Evolutionary conservation across 129 eudicot species (phyloP).

Genomic region (Ambrosia artemisiifolia): DNA sequence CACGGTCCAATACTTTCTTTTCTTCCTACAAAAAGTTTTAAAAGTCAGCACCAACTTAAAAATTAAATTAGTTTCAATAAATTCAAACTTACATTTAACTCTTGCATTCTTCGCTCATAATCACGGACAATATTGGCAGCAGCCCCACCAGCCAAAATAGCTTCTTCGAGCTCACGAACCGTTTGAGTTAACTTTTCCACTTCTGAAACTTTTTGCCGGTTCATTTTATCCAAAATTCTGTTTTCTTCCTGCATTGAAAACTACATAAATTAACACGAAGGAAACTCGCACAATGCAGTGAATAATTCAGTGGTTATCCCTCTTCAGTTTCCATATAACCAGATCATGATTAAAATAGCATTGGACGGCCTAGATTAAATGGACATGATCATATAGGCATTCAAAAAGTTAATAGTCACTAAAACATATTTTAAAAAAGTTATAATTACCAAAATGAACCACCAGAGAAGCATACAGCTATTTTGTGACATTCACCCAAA

Average conservation of each 20-base stretch:
- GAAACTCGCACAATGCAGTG: background rate
- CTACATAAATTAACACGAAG: background rate
- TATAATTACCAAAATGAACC: background rate
- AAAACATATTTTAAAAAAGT: no score
- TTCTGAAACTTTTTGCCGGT: constrained; percentile 84
- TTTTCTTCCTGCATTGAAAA: constrained; percentile 67
- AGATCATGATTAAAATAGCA: background rate
- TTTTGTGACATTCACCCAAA: background rate
- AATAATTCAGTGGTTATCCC: background rate
- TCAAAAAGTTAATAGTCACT: background rate
- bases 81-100: constrained; percentile 55
- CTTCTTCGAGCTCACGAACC: constrained; percentile 89
- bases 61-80: background rate
- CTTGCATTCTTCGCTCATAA: constrained; percentile 88
- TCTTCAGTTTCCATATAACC: background rate
- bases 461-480: background rate
- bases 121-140: constrained; percentile 96
- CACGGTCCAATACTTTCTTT: constrained; percentile 74
- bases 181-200: constrained; percentile 85
- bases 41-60: constrained; percentile 16
- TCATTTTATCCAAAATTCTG: constrained; percentile 84
- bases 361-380: background rate
- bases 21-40: constrained; percentile 58
- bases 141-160: constrained; percentile 93
- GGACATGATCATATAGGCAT: background rate